Evolutionary conservation across 331 rosid species (phyloP), one percentile per base, ranked within the genome.

Genomic region (Stylosanthes scabra): DNA sequence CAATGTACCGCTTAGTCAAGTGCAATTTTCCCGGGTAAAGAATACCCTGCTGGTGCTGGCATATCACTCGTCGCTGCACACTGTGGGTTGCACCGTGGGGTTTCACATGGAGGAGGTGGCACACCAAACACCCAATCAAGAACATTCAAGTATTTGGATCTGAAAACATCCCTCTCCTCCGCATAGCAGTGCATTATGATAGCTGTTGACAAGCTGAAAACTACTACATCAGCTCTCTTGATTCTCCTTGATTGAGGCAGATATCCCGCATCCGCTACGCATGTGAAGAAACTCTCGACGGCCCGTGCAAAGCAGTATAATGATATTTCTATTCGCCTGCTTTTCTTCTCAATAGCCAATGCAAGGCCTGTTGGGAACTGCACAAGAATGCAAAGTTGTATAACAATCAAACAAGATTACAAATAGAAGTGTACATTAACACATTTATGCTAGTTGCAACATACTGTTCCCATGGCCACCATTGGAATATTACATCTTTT

Each of bases 141-240:
- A 68, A 90, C 97, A 60, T 90, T 95, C 81, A 95, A 79, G 70
- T 90, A 95, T 72, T 92, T 95, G 78, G 98, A 95, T 80, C 88
- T 86, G 79, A 95, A 92, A 12, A 92, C 99, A 11, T 92, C 97
- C 74, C 99, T 86, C 80, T 95, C 99, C 68, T 87, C 86, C 29
- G 97, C 93, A 65, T 90, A 95, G 80, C 97, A 92, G 67, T 95
- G 99, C 99, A 92, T 95, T 87, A 95, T 95, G 82, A 95, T 90
- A 80, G 97, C 97, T 2, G 97, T 90, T 46, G 99, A 92, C 81
- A 90, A 59, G 90, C 97, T 95, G 85, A 95, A 95, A 75, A 87
- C 79, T 66, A 88, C 69, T 31, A 90, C 89, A 76, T 95, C 97
- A 27, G 91, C 97, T 67, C 99, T 83, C 83, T 86, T 88, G 60